Base-by-base conservation (phyloP, 2,329 filamentous ascomycete species). In the Phyllachora maydis region DNA sequence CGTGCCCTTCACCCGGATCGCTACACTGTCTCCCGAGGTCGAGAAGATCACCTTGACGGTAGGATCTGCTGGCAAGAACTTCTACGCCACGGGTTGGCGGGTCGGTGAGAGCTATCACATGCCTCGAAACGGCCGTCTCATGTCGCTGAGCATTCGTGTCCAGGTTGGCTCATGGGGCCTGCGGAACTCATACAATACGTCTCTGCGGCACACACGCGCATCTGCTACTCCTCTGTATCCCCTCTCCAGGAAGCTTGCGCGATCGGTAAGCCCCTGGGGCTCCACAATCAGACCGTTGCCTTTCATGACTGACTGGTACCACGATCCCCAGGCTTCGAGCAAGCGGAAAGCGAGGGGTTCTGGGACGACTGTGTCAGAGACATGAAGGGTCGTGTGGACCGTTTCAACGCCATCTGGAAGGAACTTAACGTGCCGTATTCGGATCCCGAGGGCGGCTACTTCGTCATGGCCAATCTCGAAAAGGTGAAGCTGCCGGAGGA, bases 21-120 rank as follows among this genome's bases (percentile, higher is more conserved):
- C 79, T 13, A 93, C 82, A 0, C 56, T 98, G 11, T 91, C 81
- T 0, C 82, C 83, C 0, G 82, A 93, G 45, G 69, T 95, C 24
- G 82, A 82, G 36, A 67, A 67, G 28, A 61, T 91, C 34, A 95
- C 88, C 4, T 51, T 98, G 23, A 95, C 88, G 0, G 88, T 98
- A 15, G 88, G 88, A 11, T 92, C 82, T 1, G 88, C 82, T 1
- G 88, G 88, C 37, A 98, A 98, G 63, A 90, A 88, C 56, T 98
- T 98, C 50, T 95, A 95, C 42, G 81, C 79, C 27, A 98, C 88
- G 0, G 88, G 88, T 22, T 98, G 88, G 88, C 72, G 88, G 28
- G 83, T 95, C 4, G 66, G 56, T 54, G 36, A 11, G 54, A n/a
- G n/a, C n/a, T n/a, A n/a, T n/a, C n/a, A n/a, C n/a, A n/a, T n/a